Conservation (phyloP, 257 asterid species). For the Solanum peruvianum region DNA sequence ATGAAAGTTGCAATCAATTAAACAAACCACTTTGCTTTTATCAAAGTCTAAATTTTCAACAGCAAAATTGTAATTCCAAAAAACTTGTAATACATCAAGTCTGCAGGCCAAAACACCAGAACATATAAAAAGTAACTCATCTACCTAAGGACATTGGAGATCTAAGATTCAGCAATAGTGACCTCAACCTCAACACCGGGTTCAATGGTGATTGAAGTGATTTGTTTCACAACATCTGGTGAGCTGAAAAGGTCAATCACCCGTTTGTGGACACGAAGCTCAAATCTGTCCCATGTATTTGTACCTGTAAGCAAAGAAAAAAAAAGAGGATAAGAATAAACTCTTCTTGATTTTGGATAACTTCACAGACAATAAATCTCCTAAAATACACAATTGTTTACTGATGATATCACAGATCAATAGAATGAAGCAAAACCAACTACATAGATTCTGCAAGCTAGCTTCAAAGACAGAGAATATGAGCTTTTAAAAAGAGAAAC, state of each 20-base stretch:
- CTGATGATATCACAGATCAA: neutral
- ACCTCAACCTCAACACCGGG: constrained; percentile 1
- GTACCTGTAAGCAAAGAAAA: neutral
- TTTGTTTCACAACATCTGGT: neutral
- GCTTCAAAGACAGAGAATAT: neutral
- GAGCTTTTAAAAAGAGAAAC: neutral
- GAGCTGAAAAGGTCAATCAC: constrained; percentile 2
- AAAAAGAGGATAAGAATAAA: neutral
- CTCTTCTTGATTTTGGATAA: neutral
- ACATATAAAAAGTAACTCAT: neutral
- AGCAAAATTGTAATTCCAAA: neutral
- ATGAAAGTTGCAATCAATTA: neutral
- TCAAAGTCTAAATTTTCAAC: neutral
- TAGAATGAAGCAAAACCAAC: neutral
- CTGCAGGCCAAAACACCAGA: neutral
- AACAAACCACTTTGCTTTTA: neutral
- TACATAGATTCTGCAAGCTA: neutral
- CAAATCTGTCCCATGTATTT: constrained; percentile 2
- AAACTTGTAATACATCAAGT: neutral
- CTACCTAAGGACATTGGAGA: neutral
- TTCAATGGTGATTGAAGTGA: constrained; percentile 1
- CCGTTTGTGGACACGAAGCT: neutral
- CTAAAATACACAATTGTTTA: too few species aligned
- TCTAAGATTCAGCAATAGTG: constrained; percentile 2
- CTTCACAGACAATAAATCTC: neutral